Conservation (phyloP, 164 flowering plant genomes). For the Chimonanthus praecox region DNA sequence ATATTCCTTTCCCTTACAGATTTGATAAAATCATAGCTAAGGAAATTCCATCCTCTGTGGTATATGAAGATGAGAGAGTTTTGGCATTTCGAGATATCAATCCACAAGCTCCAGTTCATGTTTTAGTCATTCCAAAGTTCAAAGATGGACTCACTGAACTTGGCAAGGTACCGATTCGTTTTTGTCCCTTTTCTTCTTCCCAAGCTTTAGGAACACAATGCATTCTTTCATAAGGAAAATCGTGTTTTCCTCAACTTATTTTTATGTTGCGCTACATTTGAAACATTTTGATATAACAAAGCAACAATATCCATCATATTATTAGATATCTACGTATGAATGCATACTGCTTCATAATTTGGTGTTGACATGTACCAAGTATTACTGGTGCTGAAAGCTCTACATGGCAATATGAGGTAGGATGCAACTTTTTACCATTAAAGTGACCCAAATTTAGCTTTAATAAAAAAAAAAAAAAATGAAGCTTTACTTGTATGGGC, state of each 20-base stretch:
- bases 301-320: too few relatives aligned
- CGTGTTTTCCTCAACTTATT: too few relatives aligned
- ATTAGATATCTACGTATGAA: too few relatives aligned
- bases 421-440: too few relatives aligned
- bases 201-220: neutral
- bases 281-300: neutral
- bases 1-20: constrained; percentile 30
- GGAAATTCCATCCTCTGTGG: constrained; percentile 82
- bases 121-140: constrained; percentile 75
- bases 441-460: too few relatives aligned
- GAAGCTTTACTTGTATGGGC: neutral
- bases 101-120: constrained; percentile 95
- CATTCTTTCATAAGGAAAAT: neutral
- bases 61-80: constrained; percentile 88
- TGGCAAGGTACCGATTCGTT: constrained; percentile 42
- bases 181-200: neutral
- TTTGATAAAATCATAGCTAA: constrained; percentile 93
- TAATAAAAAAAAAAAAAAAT: too few relatives aligned
- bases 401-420: too few relatives aligned
- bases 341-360: too few relatives aligned
- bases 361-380: too few relatives aligned
- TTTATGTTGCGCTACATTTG: neutral
- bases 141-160: constrained; percentile 83
- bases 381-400: too few relatives aligned
- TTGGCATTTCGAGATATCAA: constrained; percentile 82